Evolutionary conservation across 208 protist species (phyloP).

Genomic region (Trypanosoma mega): DNA sequence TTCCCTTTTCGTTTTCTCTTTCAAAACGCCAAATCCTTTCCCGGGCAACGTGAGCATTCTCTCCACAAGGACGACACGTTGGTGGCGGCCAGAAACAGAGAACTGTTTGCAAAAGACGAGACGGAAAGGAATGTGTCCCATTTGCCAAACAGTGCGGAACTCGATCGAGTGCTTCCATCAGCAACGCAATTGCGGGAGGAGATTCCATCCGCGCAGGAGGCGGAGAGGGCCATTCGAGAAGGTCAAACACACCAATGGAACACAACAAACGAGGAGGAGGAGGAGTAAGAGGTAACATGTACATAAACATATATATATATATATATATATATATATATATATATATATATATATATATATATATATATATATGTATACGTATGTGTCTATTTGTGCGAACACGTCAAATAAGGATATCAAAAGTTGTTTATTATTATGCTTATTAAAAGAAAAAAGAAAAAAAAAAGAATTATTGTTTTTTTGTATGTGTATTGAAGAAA

Average conservation of each 20-base stretch:
- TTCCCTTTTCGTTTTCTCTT: background rate
- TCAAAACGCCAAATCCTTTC: background rate
- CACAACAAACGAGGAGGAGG: conserved; percentile 22
- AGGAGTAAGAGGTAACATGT: conserved; percentile 18
- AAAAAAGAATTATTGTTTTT: no score
- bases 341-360: conserved; percentile 8
- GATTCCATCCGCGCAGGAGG: conserved; percentile 41
- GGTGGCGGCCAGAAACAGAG: background rate
- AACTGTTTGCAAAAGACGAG: conserved; percentile 2
- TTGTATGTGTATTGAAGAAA: no score
- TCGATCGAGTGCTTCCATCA: conserved; percentile 44
- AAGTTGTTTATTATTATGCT: no score
- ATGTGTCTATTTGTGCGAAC: no score
- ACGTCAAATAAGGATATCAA: no score
- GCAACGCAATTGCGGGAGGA: conserved; percentile 63
- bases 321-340: conserved; percentile 28
- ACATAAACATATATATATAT: background rate
- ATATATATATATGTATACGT: no score
- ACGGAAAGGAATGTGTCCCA: background rate
- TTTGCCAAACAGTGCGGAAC: conserved; percentile 16
- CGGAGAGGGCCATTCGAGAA: background rate
- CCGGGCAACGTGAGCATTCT: background rate
- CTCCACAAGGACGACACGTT: conserved; percentile 28
- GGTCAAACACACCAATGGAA: conserved; percentile 8
- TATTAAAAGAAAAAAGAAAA: no score